Base-by-base conservation (phyloP, 2,329 filamentous ascomycete genomes). In the Aspergillus quadricinctus region DNA sequence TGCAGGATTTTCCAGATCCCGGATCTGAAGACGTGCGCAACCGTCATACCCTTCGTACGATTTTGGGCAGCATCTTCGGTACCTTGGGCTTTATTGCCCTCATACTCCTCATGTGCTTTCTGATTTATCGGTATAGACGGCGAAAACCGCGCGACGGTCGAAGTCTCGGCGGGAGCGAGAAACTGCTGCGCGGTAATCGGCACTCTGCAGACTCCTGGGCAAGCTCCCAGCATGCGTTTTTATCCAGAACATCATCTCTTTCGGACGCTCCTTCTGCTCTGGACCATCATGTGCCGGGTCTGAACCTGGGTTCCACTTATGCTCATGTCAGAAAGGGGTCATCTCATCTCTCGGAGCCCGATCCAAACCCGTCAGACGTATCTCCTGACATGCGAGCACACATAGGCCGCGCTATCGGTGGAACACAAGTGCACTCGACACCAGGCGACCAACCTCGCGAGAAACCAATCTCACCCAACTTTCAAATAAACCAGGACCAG, bases 31-130 rank as follows among this genome's bases (percentile, higher is more conserved):
- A 54, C 41, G 23, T 40, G n/a, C 37, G 29, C 40, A n/a, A 37
- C 28, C 27, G 45, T 35, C 37, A 43, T 8, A 49, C 61, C 3
- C 56, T 66, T 19, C 61, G 62, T n/a, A 55, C 57, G 6, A 63
- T 73, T 29, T 61, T 72, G 35, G 72, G 69, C 1, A 65, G 67
- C 41, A 54, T 65, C 6, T 40, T 74, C 17, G 70, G 70, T 9
- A 67, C 58, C 19, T 43, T 66, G 10, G 64, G 58, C 4, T 61
- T 69, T 29, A 53, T 67, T 21, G 54, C 64, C 3, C 57, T 72
- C 19, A 53, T 60, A 4, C 41, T 69, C 9, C 49, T 72, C 6
- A 60, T 64, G 51, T 64, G 62, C 31, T 58, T 64, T 21, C 43
- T 70, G 19, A 50, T 65, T 10, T 54, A 61, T 51, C 67, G 66